A percentile compares a stretch with the other conserved stretches of the same genome.
phyloP scores from a whole-genome alignment of 805 yeast genomes.

The Yamadazyma scolyti region DNA sequence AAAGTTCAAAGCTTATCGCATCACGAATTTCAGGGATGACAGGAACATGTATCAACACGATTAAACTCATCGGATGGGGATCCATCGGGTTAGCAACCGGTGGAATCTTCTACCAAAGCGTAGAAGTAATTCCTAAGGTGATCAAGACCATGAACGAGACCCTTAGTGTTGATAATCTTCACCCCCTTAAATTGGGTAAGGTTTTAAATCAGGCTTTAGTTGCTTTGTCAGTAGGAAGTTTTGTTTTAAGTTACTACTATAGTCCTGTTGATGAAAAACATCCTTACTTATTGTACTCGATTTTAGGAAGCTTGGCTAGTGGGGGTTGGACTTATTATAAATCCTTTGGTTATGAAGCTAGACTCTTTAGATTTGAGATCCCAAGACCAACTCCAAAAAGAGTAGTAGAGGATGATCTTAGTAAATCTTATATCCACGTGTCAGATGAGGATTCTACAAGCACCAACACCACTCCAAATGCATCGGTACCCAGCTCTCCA shows the following conservation, averaged over 20 bases:
- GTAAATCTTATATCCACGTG: constrained; percentile 40
- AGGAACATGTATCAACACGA: constrained; percentile 39
- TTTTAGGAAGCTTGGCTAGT: constrained; percentile 50
- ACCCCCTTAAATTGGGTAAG: constrained; percentile 19
- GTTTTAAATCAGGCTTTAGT: constrained; percentile 34
- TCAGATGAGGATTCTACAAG: constrained; percentile 32
- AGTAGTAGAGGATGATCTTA: constrained; percentile 21
- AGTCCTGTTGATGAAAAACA: constrained; percentile 59
- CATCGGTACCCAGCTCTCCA: constrained; percentile 10
- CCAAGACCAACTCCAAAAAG: constrained; percentile 2
- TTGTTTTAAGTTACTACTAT: constrained; percentile 51
- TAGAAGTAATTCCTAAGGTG: constrained; percentile 27
- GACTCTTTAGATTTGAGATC: constrained; percentile 7
- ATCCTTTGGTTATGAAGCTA: constrained; percentile 14
- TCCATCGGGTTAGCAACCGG: constrained; percentile 66
- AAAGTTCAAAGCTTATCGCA: too few relatives aligned
- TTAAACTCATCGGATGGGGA: constrained; percentile 62
- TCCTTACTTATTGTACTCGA: constrained; percentile 68
- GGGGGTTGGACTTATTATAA: constrained; percentile 18
- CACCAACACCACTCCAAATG: constrained; percentile 18
- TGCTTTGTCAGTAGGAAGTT: constrained; percentile 46
- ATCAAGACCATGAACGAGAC: constrained; percentile 15
- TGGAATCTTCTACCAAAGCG: constrained; percentile 40
- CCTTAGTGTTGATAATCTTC: constrained; percentile 15
- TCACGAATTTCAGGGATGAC: too few relatives aligned